phyloP scores from a whole-genome alignment of 1,139 yeast species.

The Blastobotrys apis region DNA sequence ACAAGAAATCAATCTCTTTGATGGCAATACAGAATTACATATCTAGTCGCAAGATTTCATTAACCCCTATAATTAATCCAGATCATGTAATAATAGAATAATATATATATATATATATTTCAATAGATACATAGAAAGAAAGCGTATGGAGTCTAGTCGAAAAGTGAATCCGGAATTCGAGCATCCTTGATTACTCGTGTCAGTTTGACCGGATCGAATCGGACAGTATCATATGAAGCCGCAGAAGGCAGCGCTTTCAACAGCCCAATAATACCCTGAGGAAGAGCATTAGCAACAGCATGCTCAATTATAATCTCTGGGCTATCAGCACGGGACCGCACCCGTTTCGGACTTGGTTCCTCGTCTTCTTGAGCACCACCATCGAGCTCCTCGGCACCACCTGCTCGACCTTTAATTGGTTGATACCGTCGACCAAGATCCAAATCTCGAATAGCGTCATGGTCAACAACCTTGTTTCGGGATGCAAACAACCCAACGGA shows the following conservation, averaged over 20 bases:
- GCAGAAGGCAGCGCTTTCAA: constrained; percentile 33
- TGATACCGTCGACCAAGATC: constrained; percentile 35
- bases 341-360: neutral
- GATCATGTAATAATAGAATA: constrained; percentile 6
- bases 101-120: neutral
- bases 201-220: constrained; percentile 28
- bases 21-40: constrained; percentile 18
- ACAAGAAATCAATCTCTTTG: constrained; percentile 14
- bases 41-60: constrained; percentile 11
- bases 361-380: neutral
- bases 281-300: constrained; percentile 18
- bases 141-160: neutral
- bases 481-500: constrained; percentile 29
- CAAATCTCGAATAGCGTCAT: constrained; percentile 44
- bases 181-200: constrained; percentile 23
- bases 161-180: constrained; percentile 12
- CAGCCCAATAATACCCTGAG: constrained; percentile 26
- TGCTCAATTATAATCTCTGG: constrained; percentile 11
- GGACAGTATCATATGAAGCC: constrained; percentile 27
- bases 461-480: constrained; percentile 42
- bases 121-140: neutral
- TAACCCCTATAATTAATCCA: constrained; percentile 21
- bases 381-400: neutral
- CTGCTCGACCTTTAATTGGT: neutral
- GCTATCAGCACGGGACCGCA: neutral